phyloP scores from a whole-genome alignment of 805 yeast species.

The Myxozyma neotropica region DNA sequence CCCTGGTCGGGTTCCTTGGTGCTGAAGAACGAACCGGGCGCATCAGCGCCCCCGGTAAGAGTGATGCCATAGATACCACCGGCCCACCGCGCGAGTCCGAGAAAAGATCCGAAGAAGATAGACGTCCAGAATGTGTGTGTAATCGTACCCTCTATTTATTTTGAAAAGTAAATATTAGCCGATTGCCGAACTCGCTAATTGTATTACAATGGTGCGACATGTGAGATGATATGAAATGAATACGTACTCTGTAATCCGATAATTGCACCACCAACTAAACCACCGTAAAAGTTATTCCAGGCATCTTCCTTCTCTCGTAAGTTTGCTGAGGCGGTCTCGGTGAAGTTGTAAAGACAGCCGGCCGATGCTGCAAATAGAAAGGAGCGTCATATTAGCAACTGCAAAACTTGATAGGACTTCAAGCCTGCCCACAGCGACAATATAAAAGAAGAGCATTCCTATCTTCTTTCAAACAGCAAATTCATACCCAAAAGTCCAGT shows the following conservation, averaged over 20 bases:
- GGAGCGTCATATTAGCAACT: too few relatives aligned
- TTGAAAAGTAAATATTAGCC: background rate
- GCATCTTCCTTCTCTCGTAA: constrained; percentile 65
- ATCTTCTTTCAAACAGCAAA: too few relatives aligned
- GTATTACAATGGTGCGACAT: too few relatives aligned
- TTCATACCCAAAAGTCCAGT: too few relatives aligned
- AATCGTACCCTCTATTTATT: constrained; percentile 11
- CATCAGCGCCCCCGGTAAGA: constrained; percentile 41
- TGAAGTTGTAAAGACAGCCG: constrained; percentile 52
- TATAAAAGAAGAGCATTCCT: too few relatives aligned
- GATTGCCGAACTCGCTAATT: too few relatives aligned
- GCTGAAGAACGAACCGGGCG: constrained; percentile 24
- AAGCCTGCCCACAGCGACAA: too few relatives aligned
- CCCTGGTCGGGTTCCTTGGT: background rate
- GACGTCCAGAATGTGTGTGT: constrained; percentile 16
- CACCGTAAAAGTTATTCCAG: constrained; percentile 46
- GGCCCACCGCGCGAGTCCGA: constrained; percentile 50
- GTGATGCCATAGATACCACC: constrained; percentile 46
- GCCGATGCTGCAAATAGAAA: constrained; percentile 46
- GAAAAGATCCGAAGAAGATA: constrained; percentile 22
- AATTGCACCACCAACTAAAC: constrained; percentile 26
- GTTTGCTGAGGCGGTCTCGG: constrained; percentile 54
- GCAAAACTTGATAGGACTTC: too few relatives aligned
- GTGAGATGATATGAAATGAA: too few relatives aligned
- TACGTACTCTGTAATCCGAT: constrained; percentile 12